Percentiles rank a stretch among this genome's conserved stretches.
phyloP scores from a whole-genome alignment of 495 filamentous ascomycete genomes.

The Talaromyces proteolyticus region DNA sequence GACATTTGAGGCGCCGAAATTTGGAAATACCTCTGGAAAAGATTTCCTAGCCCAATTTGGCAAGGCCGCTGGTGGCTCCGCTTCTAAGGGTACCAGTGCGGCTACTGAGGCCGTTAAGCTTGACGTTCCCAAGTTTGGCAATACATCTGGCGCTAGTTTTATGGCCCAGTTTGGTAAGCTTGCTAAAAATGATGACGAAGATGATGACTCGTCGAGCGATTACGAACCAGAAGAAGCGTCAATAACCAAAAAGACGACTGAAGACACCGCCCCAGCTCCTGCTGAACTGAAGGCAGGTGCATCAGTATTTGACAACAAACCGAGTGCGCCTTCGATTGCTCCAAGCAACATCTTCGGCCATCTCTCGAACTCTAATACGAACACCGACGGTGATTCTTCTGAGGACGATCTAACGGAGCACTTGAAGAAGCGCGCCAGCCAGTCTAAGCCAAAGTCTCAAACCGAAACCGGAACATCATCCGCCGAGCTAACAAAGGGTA shows the following conservation, averaged over 20 bases:
- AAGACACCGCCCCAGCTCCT: background rate
- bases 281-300: background rate
- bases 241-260: background rate
- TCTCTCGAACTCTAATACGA: conserved; percentile 1
- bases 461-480: background rate
- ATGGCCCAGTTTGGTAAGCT: conserved; percentile 10
- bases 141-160: conserved; percentile 22
- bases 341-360: conserved; percentile 6
- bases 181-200: conserved; percentile 2
- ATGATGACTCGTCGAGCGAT: conserved; percentile 4
- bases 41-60: conserved; percentile 23
- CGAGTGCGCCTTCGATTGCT: background rate
- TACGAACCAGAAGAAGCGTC: conserved; percentile 1
- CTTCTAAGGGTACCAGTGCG: background rate
- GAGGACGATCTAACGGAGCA: conserved; percentile 15
- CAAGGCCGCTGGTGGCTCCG: conserved; percentile 9
- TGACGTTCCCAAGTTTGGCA: conserved; percentile 26
- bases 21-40: conserved; percentile 16
- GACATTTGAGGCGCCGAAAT: conserved; percentile 15
- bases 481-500: conserved; percentile 15
- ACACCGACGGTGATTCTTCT: conserved; percentile 2
- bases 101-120: background rate
- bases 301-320: conserved; percentile 4
- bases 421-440: conserved; percentile 28
- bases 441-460: conserved; percentile 2